Evolutionary conservation across 1,139 yeast species (phyloP).

Genomic region (Geotrichum restrictum): DNA sequence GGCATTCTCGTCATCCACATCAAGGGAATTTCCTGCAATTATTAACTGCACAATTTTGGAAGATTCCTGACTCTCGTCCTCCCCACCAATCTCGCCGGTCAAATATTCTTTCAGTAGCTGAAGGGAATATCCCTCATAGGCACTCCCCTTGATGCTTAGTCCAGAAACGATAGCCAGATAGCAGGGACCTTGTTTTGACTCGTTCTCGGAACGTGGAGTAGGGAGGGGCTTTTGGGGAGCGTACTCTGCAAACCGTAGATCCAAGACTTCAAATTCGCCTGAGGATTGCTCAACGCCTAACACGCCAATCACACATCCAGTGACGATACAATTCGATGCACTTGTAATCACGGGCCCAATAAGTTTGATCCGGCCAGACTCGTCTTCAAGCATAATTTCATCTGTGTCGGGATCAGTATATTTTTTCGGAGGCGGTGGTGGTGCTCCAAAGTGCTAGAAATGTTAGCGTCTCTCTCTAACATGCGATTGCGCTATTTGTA

Average conservation of each 20-base stretch:
- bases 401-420: conserved; percentile 58
- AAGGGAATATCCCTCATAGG: conserved; percentile 46
- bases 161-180: conserved; percentile 74
- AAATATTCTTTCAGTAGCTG: conserved; percentile 69
- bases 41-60: conserved; percentile 52
- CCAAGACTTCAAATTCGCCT: conserved; percentile 82
- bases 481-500: neutral
- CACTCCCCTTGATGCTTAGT: conserved; percentile 50
- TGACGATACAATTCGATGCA: conserved; percentile 54
- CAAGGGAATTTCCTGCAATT: conserved; percentile 75
- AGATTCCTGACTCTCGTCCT: conserved; percentile 33
- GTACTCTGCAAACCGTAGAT: conserved; percentile 64
- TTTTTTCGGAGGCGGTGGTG: conserved; percentile 40
- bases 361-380: conserved; percentile 78
- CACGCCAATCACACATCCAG: conserved; percentile 83
- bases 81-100: conserved; percentile 59
- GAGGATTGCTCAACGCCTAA: conserved; percentile 81
- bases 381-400: conserved; percentile 78
- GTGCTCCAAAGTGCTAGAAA: conserved; percentile 40
- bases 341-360: conserved; percentile 57
- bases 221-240: conserved; percentile 51
- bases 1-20: conserved; percentile 33
- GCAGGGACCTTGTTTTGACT: conserved; percentile 15
- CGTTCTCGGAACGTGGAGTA: conserved; percentile 1
- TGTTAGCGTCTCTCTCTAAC: neutral